These are phyloP conservation scores for Mesembryanthemum crystallinum DNA, from an alignment of 148 eudicot genomes.

Conservation along the genomic window DNA sequence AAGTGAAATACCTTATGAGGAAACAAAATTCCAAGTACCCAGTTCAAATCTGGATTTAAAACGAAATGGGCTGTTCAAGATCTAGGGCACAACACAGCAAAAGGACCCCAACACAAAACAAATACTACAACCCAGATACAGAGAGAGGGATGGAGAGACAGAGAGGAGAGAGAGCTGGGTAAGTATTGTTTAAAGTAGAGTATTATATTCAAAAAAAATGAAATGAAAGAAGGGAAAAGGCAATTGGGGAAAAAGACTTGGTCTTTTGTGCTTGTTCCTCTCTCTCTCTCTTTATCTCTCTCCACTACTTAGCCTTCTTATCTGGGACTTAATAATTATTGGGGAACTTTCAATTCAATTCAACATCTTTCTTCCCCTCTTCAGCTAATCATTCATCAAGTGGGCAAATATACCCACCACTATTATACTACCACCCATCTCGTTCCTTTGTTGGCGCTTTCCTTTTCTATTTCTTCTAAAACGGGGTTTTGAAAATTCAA, in stretches of 20 bases:
- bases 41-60: conserved; percentile 26
- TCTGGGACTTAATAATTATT: conserved; percentile 14
- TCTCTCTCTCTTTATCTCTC: conserved; percentile 4
- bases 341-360: background rate
- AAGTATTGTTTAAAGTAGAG: background rate
- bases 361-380: too few relatives aligned
- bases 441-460: background rate
- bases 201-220: conserved; percentile 2
- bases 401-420: background rate
- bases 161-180: background rate
- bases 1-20: conserved; percentile 17
- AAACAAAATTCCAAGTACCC: conserved; percentile 14
- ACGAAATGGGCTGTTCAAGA: conserved; percentile 20
- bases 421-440: conserved; percentile 15
- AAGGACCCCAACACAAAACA: conserved; percentile 2
- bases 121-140: background rate
- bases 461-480: background rate
- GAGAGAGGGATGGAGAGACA: background rate
- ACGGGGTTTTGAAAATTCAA: conserved; percentile 10
- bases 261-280: background rate
- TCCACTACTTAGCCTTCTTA: background rate
- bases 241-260: background rate
- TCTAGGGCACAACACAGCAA: conserved; percentile 33
- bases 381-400: conserved; percentile 29
- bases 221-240: background rate